Conservation (phyloP, 331 rosid genomes). For the Quercus lobata region DNA sequence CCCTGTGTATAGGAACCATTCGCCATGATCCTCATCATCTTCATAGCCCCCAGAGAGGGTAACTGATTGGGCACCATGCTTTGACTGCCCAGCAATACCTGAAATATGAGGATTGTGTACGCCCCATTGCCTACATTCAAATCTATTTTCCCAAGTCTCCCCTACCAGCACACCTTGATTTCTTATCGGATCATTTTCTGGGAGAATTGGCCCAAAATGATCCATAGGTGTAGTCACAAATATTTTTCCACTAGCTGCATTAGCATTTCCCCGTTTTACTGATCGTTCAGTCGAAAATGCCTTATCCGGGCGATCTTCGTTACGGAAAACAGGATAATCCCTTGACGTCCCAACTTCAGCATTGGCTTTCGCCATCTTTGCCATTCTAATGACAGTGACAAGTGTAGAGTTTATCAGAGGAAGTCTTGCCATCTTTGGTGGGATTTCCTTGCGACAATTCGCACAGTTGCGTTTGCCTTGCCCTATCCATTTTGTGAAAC, state of each 20-base stretch:
- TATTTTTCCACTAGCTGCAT: conserved; percentile 71
- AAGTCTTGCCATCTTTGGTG: conserved; percentile 46
- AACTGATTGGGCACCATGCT: conserved; percentile 72
- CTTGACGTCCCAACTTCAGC: conserved; percentile 14
- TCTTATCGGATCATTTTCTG: conserved; percentile 61
- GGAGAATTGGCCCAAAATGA: conserved; percentile 69
- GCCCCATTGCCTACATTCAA: conserved; percentile 89
- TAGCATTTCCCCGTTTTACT: conserved; percentile 49
- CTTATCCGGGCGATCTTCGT: conserved; percentile 59
- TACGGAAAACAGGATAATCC: conserved; percentile 32
- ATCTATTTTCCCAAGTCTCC: conserved; percentile 62
- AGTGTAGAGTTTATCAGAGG: conserved; percentile 72
- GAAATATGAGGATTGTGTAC: conserved; percentile 74
- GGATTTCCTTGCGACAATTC: conserved; percentile 48
- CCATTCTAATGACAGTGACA: conserved; percentile 65
- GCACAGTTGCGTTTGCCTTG: conserved; percentile 52
- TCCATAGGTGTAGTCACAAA: conserved; percentile 60
- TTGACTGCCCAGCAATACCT: conserved; percentile 78
- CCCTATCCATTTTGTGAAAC: conserved; percentile 60
- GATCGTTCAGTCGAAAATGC: conserved; percentile 62
- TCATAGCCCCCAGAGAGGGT: conserved; percentile 67
- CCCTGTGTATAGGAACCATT: conserved; percentile 90
- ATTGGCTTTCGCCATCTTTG: conserved; percentile 28
- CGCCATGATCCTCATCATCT: conserved; percentile 88
- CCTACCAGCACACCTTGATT: conserved; percentile 81